phyloP scores from a whole-genome alignment of 441 rosid genomes.

The Capsella rubella region DNA sequence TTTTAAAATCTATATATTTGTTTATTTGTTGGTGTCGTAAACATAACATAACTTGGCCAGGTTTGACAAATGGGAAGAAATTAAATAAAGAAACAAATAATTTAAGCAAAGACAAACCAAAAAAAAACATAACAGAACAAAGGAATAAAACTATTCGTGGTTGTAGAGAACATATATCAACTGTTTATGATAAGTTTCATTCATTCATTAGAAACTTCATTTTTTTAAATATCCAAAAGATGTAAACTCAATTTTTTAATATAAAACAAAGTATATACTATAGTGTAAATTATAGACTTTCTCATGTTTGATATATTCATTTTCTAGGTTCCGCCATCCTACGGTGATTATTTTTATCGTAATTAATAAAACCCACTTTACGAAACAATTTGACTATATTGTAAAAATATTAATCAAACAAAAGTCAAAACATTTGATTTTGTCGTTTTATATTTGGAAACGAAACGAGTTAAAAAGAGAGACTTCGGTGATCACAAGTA shows the following conservation, averaged over 20 bases:
- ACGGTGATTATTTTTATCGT: background rate
- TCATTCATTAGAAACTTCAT: background rate
- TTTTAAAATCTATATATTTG: background rate
- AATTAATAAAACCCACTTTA: background rate
- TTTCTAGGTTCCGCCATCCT: background rate
- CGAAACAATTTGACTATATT: background rate
- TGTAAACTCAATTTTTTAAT: background rate
- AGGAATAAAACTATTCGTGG: slow-evolving; percentile 16
- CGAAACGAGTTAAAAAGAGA: background rate
- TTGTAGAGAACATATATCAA: background rate
- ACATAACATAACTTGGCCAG: slow-evolving; percentile 26
- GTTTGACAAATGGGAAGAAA: background rate
- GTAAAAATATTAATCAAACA: background rate
- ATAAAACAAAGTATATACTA: background rate
- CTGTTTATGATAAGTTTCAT: background rate
- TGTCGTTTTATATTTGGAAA: background rate
- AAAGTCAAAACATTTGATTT: background rate
- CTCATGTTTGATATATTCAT: slow-evolving; percentile 10
- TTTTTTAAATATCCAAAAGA: background rate
- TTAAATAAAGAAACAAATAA: background rate
- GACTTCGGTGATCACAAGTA: slow-evolving; percentile 1
- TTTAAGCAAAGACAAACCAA: slow-evolving; percentile 22
- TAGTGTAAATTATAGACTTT: background rate
- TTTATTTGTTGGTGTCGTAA: background rate
- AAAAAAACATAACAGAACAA: slow-evolving; percentile 37